Evolutionary conservation across 495 filamentous ascomycete species (phyloP), one percentile per base, ranked within the genome.

Genomic region (Podospora pseudocomata): DNA sequence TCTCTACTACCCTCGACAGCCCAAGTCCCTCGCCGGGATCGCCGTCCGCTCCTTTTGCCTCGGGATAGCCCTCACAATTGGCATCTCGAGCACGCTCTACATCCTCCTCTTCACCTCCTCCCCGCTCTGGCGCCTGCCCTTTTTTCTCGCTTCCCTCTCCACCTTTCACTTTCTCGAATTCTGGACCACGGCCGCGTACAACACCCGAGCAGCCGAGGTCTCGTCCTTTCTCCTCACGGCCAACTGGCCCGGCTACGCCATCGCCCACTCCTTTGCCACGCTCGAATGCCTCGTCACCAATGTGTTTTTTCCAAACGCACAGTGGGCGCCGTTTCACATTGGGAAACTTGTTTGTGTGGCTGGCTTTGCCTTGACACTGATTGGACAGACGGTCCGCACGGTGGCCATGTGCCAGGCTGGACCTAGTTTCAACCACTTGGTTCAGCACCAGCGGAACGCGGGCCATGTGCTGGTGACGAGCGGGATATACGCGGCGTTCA

Each of bases 81-180:
- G 85, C 64, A 9, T 78, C 7, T 66, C 80, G 23, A 39, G 82
- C 4, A 83, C 86, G 18, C 58, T 79, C 54, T 60, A 71, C 75
- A 73, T 82, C 74, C 69, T 83, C 69, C 61, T 76, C 68, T 76
- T 67, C 72, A 74, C 73, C 32, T 59, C 75, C 30, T 74, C 78
- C 30, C 82, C 86, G 0, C 84, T 94, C 69, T 97, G 94, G 93
- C 91, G 95, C 68, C 76, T 90, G 1, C 88, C 92, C 19, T 89
- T 92, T 83, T 97, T 99, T 81, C 71, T 93, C 74, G 79, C 84
- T 60, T 78, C 87, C 28, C 88, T 99, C 65, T 87, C 89, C 18
- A 75, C 90, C 65, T 97, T 97, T 85, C 95, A 99, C 80, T 96
- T 96, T 81, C 90, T 99, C 78, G 95, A 99, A 80, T 99, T 91